A percentile compares a stretch with the other conserved stretches of the same genome.
These are phyloP conservation scores for Plasmodium ovale DNA, from an alignment of 169 alveolate species.

Conservation along the genomic window DNA sequence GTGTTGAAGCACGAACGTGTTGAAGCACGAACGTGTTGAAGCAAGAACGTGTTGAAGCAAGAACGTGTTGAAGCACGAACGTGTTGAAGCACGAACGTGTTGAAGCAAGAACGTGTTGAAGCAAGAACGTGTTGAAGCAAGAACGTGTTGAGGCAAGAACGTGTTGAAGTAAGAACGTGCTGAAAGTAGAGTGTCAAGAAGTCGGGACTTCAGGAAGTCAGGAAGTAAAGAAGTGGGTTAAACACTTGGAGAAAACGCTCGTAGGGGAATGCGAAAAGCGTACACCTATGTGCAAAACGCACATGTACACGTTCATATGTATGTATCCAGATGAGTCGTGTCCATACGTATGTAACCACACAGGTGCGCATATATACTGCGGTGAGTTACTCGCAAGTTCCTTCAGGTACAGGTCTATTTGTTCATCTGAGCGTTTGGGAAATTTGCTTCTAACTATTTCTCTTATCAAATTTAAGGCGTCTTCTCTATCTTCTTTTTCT, in stretches of 20 bases:
- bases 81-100: too few relatives aligned
- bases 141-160: too few relatives aligned
- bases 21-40: too few relatives aligned
- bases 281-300: neutral
- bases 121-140: too few relatives aligned
- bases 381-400: constrained; percentile 58
- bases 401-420: constrained; percentile 48
- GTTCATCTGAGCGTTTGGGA: constrained; percentile 31
- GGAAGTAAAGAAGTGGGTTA: neutral
- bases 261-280: neutral
- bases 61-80: too few relatives aligned
- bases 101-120: too few relatives aligned
- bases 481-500: constrained; percentile 28
- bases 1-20: too few relatives aligned
- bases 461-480: constrained; percentile 18
- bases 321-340: neutral
- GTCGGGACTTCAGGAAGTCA: too few relatives aligned
- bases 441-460: constrained; percentile 47
- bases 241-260: neutral
- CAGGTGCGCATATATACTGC: neutral
- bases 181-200: too few relatives aligned
- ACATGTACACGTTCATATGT: neutral
- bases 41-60: too few relatives aligned
- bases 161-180: too few relatives aligned
- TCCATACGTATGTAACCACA: neutral